These are phyloP conservation scores for Penstemon barbatus DNA, from an alignment of 257 asterid genomes.

Conservation along the genomic window DNA sequence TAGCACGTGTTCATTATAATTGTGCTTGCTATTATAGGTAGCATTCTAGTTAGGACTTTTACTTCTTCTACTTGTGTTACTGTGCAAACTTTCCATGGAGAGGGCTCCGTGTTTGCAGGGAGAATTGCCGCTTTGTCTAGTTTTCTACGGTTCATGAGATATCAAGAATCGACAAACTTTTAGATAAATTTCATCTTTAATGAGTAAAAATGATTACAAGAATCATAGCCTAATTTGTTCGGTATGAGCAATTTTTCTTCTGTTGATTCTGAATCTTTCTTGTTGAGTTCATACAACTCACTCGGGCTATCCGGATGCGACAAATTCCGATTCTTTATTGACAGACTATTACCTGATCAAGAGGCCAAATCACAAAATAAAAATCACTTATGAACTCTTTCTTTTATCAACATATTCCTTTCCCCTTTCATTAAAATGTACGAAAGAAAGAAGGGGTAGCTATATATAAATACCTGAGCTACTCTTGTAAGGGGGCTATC, in stretches of 20 bases:
- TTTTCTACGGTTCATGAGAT: conserved; percentile 35
- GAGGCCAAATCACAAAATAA: not conserved
- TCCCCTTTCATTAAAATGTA: no score
- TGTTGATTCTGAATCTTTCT: conserved; percentile 33
- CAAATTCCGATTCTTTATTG: conserved; percentile 41
- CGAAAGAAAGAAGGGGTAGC: no score
- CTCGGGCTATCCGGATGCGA: conserved; percentile 37
- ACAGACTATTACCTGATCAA: conserved; percentile 51
- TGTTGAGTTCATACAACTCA: conserved; percentile 41
- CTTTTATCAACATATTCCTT: not conserved
- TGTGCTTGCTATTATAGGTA: conserved; percentile 70
- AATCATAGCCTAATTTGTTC: conserved; percentile 46
- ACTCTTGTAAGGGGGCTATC: conserved; percentile 59
- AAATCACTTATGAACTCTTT: not conserved
- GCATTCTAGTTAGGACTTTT: conserved; percentile 58
- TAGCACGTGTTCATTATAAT: conserved; percentile 71
- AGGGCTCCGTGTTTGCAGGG: conserved; percentile 23
- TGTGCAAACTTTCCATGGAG: conserved; percentile 55
- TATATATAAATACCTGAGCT: conserved; percentile 52
- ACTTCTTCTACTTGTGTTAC: conserved; percentile 73
- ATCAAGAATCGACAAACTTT: not conserved
- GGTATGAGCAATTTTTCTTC: conserved; percentile 34
- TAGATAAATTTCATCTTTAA: not conserved
- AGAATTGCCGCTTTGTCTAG: conserved; percentile 73
- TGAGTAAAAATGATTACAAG: not conserved